A percentile compares a stretch with the other conserved stretches of the same genome.
These are phyloP conservation scores for Pouteria campechiana DNA, from an alignment of 179 eudicot genomes.

Conservation along the genomic window DNA sequence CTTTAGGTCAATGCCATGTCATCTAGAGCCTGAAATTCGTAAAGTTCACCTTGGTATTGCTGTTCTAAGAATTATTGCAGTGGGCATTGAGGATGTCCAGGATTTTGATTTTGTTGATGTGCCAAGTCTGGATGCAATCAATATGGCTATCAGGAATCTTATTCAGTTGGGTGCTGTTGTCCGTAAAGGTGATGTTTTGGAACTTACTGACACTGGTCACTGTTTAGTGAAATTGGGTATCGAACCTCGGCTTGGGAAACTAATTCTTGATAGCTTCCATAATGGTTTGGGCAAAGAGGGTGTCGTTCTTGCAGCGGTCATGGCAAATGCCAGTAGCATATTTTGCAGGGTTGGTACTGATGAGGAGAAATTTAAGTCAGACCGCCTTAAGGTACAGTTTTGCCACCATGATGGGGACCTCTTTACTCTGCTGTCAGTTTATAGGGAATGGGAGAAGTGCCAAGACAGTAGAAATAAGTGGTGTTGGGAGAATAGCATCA, in stretches of 20 bases:
- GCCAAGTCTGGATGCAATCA: slow-evolving; percentile 54
- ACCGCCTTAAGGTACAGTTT: slow-evolving; percentile 74
- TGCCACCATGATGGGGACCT: slow-evolving; percentile 83
- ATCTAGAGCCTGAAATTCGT: slow-evolving; percentile 86
- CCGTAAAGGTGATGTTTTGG: slow-evolving; percentile 26
- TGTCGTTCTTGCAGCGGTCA: slow-evolving; percentile 80
- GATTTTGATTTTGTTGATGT: slow-evolving; percentile 86
- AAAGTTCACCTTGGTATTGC: slow-evolving; percentile 94
- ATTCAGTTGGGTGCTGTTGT: slow-evolving; percentile 70
- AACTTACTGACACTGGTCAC: slow-evolving; percentile 47
- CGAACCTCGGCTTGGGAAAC: slow-evolving; percentile 84
- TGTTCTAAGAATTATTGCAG: slow-evolving; percentile 67
- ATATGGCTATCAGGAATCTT: slow-evolving; percentile 70
- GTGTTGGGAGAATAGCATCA: slow-evolving; percentile 95
- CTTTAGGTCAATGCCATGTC: slow-evolving; percentile 42
- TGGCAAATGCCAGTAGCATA: slow-evolving; percentile 81
- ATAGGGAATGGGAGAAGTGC: slow-evolving; percentile 64
- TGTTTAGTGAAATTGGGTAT: slow-evolving; percentile 65
- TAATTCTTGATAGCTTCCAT: slow-evolving; percentile 49
- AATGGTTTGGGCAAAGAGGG: slow-evolving; percentile 67
- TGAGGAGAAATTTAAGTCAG: slow-evolving; percentile 66
- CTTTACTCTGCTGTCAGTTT: slow-evolving; percentile 79
- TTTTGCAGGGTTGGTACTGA: slow-evolving; percentile 83
- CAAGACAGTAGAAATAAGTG: slow-evolving; percentile 40
- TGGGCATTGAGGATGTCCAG: slow-evolving; percentile 53